Evolutionary conservation across 176 grass and related monocot species (phyloP).

Genomic region (Paspalum notatum): DNA sequence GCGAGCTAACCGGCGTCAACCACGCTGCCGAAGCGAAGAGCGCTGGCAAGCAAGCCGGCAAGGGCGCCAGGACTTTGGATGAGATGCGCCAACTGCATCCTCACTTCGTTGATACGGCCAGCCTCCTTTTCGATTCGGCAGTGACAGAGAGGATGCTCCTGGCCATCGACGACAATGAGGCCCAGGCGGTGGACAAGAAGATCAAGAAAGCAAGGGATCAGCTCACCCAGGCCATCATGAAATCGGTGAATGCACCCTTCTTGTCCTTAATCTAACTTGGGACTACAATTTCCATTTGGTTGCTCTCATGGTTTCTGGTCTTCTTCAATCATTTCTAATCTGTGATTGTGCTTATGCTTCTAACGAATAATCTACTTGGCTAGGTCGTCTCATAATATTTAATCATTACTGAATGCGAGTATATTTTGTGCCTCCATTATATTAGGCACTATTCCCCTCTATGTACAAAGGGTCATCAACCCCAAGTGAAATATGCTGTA

Average conservation of each 20-base stretch:
- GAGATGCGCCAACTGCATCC: slow-evolving; percentile 29
- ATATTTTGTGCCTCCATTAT: background rate
- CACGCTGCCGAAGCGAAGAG: background rate
- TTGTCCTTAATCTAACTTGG: background rate
- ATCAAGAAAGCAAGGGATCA: slow-evolving; percentile 37
- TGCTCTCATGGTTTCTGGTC: background rate
- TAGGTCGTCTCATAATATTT: background rate
- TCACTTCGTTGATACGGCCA: slow-evolving; percentile 17
- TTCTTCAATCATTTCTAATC: background rate
- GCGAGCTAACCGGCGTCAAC: background rate
- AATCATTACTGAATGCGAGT: background rate
- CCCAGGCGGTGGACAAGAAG: slow-evolving; percentile 38
- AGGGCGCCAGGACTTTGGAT: background rate
- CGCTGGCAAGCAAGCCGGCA: background rate
- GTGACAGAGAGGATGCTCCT: slow-evolving; percentile 18
- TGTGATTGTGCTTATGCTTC: background rate
- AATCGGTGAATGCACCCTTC: background rate
- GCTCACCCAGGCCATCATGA: slow-evolving; percentile 28
- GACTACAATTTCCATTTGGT: background rate
- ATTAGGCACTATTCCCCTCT: background rate
- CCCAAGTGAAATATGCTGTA: background rate
- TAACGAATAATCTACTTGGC: background rate
- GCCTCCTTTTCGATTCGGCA: background rate
- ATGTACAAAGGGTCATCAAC: too few species aligned
- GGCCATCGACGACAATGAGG: slow-evolving; percentile 26